Evolutionary conservation across 2,329 filamentous ascomycete genomes (phyloP), one percentile per base, ranked within the genome.

Genomic region (Botrytis fragariae): DNA sequence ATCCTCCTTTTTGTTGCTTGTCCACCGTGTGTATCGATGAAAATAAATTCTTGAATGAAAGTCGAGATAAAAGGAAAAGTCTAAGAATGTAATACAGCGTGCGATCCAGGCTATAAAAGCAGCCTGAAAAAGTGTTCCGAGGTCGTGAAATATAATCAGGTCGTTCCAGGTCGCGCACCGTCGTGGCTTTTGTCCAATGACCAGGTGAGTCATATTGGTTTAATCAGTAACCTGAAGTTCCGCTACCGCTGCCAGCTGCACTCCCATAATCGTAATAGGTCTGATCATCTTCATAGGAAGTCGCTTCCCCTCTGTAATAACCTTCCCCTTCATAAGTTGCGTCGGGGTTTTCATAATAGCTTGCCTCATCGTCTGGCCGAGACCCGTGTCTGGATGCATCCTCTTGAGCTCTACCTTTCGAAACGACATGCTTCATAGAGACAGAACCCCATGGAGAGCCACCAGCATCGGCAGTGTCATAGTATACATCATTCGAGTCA

Each of bases 381-480:
- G 83, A 83, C 44, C 81, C 84, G 59, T 80, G 79, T 64, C 81
- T 79, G 9, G 83, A 85, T 69, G 79, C 82, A 74, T 83, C 82
- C 75, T 86, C 84, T 74, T 83, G 84, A 42, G 78, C 81, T 74
- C 82, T 84, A 22, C 85, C 85, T 39, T 81, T 80, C 54, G 83
- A 81, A 48, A 87, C 81, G 20, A 87, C 82, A 74, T 87, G 83
- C 57, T 84, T 86, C 82, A 93, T 85, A 74, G 87, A 91, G 76
- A 93, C 82, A 32, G 90, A 87, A 51, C 92, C 92, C 92, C 91
- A 94, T 0, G 92, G 92, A 4, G 93, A 83, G 0, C 92, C 92
- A 0, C 90, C 90, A 10, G 89, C 84, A 4, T 89, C 84, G 8
- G 65, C 48, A 20, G 87, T 85, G 67, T 87, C 86, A 51, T 79